These are phyloP conservation scores for Tuber borchii DNA, from an alignment of 495 filamentous ascomycete species.

Conservation along the genomic window DNA sequence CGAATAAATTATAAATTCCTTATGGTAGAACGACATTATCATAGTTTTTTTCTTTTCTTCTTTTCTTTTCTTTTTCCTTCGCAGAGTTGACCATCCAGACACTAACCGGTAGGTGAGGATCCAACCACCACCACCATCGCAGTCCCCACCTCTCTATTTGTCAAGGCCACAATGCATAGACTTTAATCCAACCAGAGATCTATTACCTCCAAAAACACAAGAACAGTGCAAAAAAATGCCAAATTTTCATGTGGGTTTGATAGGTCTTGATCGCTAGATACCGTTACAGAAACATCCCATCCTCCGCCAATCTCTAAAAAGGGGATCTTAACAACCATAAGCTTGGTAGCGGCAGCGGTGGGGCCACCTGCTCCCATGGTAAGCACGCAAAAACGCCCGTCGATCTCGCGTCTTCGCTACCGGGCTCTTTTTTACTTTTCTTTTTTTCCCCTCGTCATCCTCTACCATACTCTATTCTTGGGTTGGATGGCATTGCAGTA, in stretches of 20 bases:
- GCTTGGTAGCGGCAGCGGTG: background rate
- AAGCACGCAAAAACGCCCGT: background rate
- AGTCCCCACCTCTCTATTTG: background rate
- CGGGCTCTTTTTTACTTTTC: background rate
- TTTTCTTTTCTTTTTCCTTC: background rate
- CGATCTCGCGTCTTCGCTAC: background rate
- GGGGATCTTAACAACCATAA: background rate
- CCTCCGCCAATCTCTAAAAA: background rate
- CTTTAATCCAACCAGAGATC: background rate
- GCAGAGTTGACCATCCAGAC: background rate
- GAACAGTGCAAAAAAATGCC: no score
- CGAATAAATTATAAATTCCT: background rate
- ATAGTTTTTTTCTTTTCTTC: no score
- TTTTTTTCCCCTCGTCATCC: background rate
- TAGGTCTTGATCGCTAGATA: background rate
- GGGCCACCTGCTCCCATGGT: background rate
- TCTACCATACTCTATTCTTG: background rate
- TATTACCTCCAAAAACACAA: background rate
- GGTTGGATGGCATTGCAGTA: background rate
- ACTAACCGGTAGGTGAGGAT: background rate
- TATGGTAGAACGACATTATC: no score
- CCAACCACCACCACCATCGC: background rate
- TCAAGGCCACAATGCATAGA: background rate
- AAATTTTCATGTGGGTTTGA: no score
- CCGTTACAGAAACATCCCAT: background rate